Evolutionary conservation across 2,329 filamentous ascomycete species (phyloP), one percentile per base, ranked within the genome.

Genomic region (Aspergillus amoenus): DNA sequence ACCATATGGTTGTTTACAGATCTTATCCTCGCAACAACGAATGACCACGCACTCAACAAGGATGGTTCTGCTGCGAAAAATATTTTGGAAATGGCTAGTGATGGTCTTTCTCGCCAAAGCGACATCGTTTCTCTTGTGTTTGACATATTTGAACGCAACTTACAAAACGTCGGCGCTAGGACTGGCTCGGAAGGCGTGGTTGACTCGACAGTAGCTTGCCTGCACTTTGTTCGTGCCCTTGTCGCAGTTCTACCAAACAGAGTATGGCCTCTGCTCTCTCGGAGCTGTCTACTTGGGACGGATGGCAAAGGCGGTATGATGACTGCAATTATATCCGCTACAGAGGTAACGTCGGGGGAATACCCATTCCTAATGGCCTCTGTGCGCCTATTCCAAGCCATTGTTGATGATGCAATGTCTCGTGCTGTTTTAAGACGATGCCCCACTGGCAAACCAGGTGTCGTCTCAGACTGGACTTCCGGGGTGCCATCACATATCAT

Each of bases 201-300:
- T 42, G 84, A 86, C 37, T 80, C 95, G 27, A 81, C 88, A 2
- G 82, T 93, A 47, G 85, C 89, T 22, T 96, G 91, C 70, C 76
- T 93, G 21, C 88, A 91, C 52, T 97, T 97, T 67, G 78, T 96
- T 39, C 84, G 89, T 64, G 85, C 88, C 3, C 78, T 95, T 17
- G 74, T 94, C 24, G 81, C 82, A 9, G 65, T 89, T n/a, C 85
- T 88, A 51, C 93, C 94, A 0, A 89, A 89, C 56, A 83, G 93
- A 58, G 87, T 96, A 5, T 97, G 94, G 93, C 92, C 93, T 3
- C 90, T 93, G 70, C 82, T 99, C 66, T 86, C 88, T 3, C 86
- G 91, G 56, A 95, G 91, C 71, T 86, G 88, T 61, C 79, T 99
- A 17, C 80, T 99, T 45, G 89, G 89, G 64, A 84, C 87, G 5